Base-by-base conservation (phyloP, 345 rosid species). In the Rhodamnia argentea region DNA sequence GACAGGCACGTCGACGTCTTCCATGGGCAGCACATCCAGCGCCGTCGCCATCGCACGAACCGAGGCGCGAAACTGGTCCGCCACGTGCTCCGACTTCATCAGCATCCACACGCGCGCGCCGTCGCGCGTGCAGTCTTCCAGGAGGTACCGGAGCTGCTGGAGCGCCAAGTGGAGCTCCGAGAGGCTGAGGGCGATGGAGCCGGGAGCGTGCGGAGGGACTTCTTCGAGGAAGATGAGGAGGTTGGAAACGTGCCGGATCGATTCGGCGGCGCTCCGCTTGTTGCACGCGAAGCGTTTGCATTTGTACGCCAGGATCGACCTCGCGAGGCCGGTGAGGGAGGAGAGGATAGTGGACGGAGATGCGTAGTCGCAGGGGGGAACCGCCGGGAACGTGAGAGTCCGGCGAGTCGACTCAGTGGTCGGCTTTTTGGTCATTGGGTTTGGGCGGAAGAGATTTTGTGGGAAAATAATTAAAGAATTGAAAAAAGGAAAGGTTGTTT, bases 141-240 rank as follows among this genome's bases (percentile, higher is more conserved):
- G 58, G 62, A 94, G 89, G 88, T 75, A 92, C 27, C 64, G 89
- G 32, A 96, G 83, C 90, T 92, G 94, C 91, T 94, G 96, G 87
- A 95, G 87, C 50, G 91, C 84, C 86, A 93, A 82, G 59, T 95
- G 95, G 62, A 96, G 93, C 95, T 95, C 98, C 15, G 96, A 93
- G 5, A 96, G 90, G 87, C 93, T 82, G 82, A 92, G 83, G 78
- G 91, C 86, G 11, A 88, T 87, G 27, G 91, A 83, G 16, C 88
- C 89, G 14, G 90, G 90, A 4, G 88, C 88, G 83, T 54, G 82
- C 59, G 82, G 86, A 42, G 85, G 82, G 85, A 94, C 44, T 37
- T 96, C 98, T 59, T 94, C 90, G 5, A 96, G 89, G 83, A 93
- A 59, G 56, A 91, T 16, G 37, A 88, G 88, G 24, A 96, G 85